Evolutionary conservation across 2,329 filamentous ascomycete species (phyloP).

Genomic region (Paramyrothecium sp.): DNA sequence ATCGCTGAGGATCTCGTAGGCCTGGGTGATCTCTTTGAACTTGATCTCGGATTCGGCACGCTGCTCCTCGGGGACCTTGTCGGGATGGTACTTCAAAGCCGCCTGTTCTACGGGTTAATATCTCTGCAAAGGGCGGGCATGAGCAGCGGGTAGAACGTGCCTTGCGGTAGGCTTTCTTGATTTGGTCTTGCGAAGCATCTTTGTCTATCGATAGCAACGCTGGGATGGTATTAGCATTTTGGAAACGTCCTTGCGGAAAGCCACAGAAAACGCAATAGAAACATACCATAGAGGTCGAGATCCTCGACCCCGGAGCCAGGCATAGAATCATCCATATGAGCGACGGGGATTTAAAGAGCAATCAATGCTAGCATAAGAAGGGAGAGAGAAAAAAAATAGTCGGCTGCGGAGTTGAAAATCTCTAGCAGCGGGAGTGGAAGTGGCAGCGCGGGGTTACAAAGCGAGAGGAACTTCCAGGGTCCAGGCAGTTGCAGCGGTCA

Average conservation of each 20-base stretch:
- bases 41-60: constrained; percentile 82
- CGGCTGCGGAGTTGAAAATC: constrained; percentile 12
- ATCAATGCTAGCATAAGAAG: constrained; percentile 11
- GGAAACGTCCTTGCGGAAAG: not conserved
- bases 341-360: not conserved
- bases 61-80: constrained; percentile 88
- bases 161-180: constrained; percentile 97
- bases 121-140: not conserved
- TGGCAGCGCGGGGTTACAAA: constrained; percentile 17
- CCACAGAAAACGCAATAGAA: not conserved
- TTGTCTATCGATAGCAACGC: constrained; percentile 77
- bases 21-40: constrained; percentile 91
- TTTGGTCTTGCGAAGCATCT: constrained; percentile 71
- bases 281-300: constrained; percentile 62
- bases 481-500: not conserved
- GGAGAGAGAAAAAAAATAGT: constrained; percentile 9
- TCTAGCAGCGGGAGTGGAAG: constrained; percentile 19
- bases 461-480: not conserved
- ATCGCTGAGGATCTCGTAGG: constrained; percentile 97
- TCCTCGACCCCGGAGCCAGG: constrained; percentile 32
- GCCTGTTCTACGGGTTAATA: constrained; percentile 50
- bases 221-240: constrained; percentile 32
- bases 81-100: constrained; percentile 85
- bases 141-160: constrained; percentile 43
- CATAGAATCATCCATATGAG: constrained; percentile 12